Base-by-base conservation (phyloP, 768 basidiomycete species). In the Phlegmacium glaucopus region DNA sequence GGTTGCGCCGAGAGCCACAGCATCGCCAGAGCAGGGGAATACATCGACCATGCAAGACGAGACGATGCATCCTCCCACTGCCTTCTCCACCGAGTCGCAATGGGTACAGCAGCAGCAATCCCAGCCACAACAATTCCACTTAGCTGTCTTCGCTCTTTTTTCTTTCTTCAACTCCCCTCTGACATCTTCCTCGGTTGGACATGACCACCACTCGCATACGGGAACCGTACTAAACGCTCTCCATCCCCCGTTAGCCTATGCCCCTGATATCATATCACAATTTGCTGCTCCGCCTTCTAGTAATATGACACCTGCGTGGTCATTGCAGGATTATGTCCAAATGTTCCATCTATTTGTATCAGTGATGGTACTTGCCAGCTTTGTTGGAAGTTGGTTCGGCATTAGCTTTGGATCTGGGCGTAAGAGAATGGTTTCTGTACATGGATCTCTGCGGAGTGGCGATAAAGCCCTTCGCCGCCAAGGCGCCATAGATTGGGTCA, bases 91-190 rank as follows among this genome's bases (percentile, higher is more conserved):
- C 32, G 32, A 49, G 10, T 29, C 44, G 17, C 55, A 56, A 27
- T 49, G 56, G 40, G 59, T 59, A n/a, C 59, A 50, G 26, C 47
- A 42, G 36, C 60, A 62, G 39, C 64, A 67, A 28, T 39, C 58
- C 1, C 70, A 69, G 36, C 62, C 67, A 11, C 74, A 71, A 18
- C 88, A 90, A 51, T 90, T 87, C 62, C 82, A 92, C 43, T 79
- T 93, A 39, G 89, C 87, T 22, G 81, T 81, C 22, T 92, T 92
- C 57, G 87, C 87, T 0, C 72, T 92, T 45, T 90, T 93, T 68
- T 90, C 87, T 0, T 87, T 92, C 68, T 88, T 90, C 72, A 90
- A 87, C 56, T 86, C 84, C 0, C 82, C 86, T 2, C 62, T 87
- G 13, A 74, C 83, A 0, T 71, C 77, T 1, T 64, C 65, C 1